Conservation (phyloP, 345 rosid species). For the Moricandia arvensis region DNA sequence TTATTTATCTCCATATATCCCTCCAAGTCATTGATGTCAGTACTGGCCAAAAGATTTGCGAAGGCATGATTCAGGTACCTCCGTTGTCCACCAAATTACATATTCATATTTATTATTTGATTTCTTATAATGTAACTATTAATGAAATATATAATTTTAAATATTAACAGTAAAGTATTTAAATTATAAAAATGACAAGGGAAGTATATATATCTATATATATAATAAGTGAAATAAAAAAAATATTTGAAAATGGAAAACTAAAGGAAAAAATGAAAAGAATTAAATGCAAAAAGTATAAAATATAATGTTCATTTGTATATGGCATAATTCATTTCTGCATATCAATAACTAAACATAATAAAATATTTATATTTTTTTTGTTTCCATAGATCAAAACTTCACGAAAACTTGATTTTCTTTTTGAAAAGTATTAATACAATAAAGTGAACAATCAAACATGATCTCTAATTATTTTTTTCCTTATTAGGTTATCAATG, state of each 20-base stretch:
- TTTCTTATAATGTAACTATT: background rate
- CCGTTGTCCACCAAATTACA: too few species aligned
- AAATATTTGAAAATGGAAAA: background rate
- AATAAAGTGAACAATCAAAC: background rate
- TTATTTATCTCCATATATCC: slow-evolving; percentile 44
- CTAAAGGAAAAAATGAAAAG: background rate
- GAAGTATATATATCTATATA: background rate
- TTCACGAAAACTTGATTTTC: background rate
- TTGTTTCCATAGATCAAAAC: background rate
- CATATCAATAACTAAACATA: background rate
- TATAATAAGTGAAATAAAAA: background rate
- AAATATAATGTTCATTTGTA: background rate
- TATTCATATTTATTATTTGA: background rate
- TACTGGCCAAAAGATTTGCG: background rate
- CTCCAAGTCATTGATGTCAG: slow-evolving; percentile 48
- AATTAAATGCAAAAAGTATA: background rate
- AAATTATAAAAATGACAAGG: background rate
- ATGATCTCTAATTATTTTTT: too few species aligned
- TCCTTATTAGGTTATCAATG: slow-evolving; percentile 45
- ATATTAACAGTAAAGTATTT: background rate
- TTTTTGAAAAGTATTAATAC: background rate
- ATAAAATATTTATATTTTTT: background rate
- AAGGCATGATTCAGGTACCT: too few species aligned
- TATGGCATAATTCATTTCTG: background rate
- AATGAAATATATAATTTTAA: slow-evolving; percentile 33